Evolutionary conservation across 169 alveolate species (phyloP), one percentile per base, ranked within the genome.

Genomic region (Plasmodium sp.): DNA sequence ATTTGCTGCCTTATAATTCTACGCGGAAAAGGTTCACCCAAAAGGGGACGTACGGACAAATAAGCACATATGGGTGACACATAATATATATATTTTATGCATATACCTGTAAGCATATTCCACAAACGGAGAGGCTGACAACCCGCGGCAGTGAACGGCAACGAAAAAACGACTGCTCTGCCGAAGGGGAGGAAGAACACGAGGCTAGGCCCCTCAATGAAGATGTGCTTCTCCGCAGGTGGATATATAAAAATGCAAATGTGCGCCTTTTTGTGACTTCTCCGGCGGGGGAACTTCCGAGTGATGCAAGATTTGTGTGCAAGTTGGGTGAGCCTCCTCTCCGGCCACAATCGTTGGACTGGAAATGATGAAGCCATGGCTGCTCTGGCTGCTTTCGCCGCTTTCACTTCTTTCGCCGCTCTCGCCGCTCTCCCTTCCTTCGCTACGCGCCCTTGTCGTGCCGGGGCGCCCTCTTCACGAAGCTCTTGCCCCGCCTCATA

Each of bases 401-500:
- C 77, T 45, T 10, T 16, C 22, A 2, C 62, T 16, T 7, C 77
- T 45, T 16, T 6, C 82, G 2, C 31, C 0, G 27, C 62, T 51
- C 14, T 16, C 62, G 12, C 62, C 4, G 7, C 77, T 45, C 14
- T 16, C 62, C 2, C 62, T 16, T 5, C 77, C 31, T 16, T 6
- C 82, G 1, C 31, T 84, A 36, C 18, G 12, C 22, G 14, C 62
- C 18, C 14, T 6, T 67, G n/a, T 67, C 34, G 4, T 48, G 22
- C 16, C 71, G 73, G 39, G 36, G 1, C 31, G 73, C 31, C 73
- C 73, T 72, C 81, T 75, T 86, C 27, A 27, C 80, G 7, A 67
- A 31, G 6, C 81, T 77, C 34, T 77, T 84, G 34, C 77, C 74
- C 81, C 88, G 85, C 74, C 33, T 71, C 39, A 67, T 80, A 33